These are phyloP conservation scores for Albophoma yamanashiensis DNA, from an alignment of 2,329 filamentous ascomycete species.

Conservation along the genomic window DNA sequence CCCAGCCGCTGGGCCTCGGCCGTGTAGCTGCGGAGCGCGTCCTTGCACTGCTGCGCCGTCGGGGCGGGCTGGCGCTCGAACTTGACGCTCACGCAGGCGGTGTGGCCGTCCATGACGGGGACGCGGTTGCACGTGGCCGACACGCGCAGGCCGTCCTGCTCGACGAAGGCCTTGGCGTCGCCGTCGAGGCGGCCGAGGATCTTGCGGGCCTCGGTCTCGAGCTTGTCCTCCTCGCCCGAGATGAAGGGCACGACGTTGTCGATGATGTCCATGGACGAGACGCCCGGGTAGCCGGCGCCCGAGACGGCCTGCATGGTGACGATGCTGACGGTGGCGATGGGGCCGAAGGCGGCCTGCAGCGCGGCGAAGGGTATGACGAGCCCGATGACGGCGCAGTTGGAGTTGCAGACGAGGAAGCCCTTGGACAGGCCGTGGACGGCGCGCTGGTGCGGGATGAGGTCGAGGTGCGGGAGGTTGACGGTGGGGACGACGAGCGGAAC, in stretches of 20 bases:
- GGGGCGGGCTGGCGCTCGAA: conserved; percentile 71
- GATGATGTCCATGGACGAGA: conserved; percentile 88
- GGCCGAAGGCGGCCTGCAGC: conserved; percentile 75
- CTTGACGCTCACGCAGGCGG: conserved; percentile 79
- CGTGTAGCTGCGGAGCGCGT: conserved; percentile 69
- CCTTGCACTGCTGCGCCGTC: conserved; percentile 62
- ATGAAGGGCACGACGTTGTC: conserved; percentile 97
- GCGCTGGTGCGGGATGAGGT: conserved; percentile 82
- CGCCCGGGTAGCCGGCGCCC: conserved; percentile 82
- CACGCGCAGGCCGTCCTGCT: conserved; percentile 65
- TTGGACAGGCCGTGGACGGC: conserved; percentile 60
- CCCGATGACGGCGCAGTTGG: conserved; percentile 94
- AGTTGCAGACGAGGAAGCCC: conserved; percentile 95
- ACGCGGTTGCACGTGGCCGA: conserved; percentile 89
- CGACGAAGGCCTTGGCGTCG: conserved; percentile 62
- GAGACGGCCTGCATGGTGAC: conserved; percentile 94
- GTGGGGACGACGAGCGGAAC: conserved; percentile 92
- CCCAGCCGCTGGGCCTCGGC: conserved; percentile 74
- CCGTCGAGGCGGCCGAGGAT: conserved; percentile 71
- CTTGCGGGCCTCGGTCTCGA: conserved; percentile 90
- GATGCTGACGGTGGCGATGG: conserved; percentile 63
- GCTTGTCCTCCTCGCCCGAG: conserved; percentile 87
- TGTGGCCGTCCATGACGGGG: conserved; percentile 90
- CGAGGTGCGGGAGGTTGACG: conserved; percentile 81
- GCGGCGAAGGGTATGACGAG: conserved; percentile 92